Evolutionary conservation across 257 asterid genomes (phyloP), one percentile per base, ranked within the genome.

Genomic region (Nicotiana obtusifolia): DNA sequence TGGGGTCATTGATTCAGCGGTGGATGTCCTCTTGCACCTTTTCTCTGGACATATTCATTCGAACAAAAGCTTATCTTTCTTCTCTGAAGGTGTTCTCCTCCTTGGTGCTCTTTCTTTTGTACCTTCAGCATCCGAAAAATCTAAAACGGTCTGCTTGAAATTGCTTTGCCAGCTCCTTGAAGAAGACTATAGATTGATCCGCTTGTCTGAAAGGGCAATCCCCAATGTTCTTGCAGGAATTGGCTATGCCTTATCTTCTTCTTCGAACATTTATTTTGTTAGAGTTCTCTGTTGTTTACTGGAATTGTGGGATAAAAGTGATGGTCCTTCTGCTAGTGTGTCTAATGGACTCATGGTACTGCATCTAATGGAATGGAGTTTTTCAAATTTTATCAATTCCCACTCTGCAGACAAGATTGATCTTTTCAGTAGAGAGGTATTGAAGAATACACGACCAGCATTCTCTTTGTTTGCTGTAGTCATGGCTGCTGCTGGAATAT

Each of bases 321-420:
- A 89, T 41, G 92, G 91, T 59, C 93, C 91, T 33, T 79, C 81
- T 53, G 89, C 86, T 83, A 87, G 80, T 83, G 80, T 88, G 82
- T 87, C 90, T 76, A 90, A 89, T 67, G 95, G 97, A 67, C 94
- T 93, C 84, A 90, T 92, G 96, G 89, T 94, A 60, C 88, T 95
- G 85, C 98, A 95, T 88, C 86, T 91, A 91, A 85, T 88, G 19
- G 99, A 95, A 86, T 94, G 97, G 99, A 92, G 87, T 85, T 80
- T 92, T 44, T 89, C 97, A 67, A 91, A 88, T 86, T 57, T 90
- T 82, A 64, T 91, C 81, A 88, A 78, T 64, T 84, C 82, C 37
- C 91, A 85, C 19, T 86, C 91, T 30, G n/a, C 82, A 80, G 93
- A 91, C 59, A 86, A 89, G 88, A 89, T 91, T 79, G 87, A 91